Percentiles rank a stretch among this genome's conserved stretches.
Evolutionary conservation across 306 rosid genomes (phyloP).

Genomic region (Herpetospermum pedunculosum): DNA sequence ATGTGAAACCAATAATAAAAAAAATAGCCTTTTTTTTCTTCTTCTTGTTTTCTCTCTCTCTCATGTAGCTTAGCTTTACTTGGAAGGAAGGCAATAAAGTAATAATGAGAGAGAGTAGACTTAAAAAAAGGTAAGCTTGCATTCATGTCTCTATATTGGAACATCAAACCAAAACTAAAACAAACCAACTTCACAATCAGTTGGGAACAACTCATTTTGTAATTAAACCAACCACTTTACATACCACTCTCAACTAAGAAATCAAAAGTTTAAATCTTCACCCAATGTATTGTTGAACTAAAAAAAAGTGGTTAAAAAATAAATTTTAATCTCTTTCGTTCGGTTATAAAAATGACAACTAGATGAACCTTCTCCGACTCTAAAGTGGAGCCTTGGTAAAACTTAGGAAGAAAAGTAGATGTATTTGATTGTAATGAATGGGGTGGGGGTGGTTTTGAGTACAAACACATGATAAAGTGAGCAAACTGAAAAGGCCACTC

Average conservation of each 20-base stretch:
- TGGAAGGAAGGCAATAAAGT: background rate
- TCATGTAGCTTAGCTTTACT: background rate
- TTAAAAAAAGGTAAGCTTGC: background rate
- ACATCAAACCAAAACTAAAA: background rate
- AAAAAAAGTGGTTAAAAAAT: too few relatives aligned
- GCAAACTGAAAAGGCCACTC: background rate
- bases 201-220: background rate
- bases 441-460: background rate
- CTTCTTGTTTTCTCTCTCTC: background rate
- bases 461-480: background rate
- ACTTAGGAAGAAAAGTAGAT: background rate
- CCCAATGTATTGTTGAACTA: too few relatives aligned
- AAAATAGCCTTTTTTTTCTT: background rate
- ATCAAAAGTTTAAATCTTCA: too few relatives aligned
- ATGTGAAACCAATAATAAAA: background rate
- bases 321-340: too few relatives aligned
- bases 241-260: too few relatives aligned
- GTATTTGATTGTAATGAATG: background rate
- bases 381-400: background rate
- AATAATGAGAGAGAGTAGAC: background rate
- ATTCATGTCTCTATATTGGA: background rate
- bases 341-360: too few relatives aligned
- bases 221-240: background rate
- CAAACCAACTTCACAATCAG: background rate
- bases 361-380: too few relatives aligned